Conservation (phyloP, 257 asterid species). For the Catharanthus roseus region DNA sequence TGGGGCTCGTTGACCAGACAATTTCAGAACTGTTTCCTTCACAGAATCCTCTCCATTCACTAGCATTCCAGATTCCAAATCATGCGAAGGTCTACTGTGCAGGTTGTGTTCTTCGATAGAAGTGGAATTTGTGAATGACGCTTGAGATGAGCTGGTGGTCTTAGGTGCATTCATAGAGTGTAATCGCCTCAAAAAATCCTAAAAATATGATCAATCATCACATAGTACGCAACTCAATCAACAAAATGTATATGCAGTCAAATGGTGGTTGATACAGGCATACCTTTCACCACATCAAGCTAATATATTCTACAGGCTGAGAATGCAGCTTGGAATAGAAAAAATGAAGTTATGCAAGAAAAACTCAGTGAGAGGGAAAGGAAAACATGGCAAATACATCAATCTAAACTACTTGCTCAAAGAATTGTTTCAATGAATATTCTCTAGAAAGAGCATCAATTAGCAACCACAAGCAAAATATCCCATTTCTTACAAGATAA, state of each 20-base stretch:
- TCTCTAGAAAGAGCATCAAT: background rate
- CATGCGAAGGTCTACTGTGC: slow-evolving; percentile 27
- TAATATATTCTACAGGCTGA: background rate
- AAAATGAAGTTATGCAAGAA: background rate
- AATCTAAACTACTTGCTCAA: background rate
- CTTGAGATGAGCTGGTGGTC: slow-evolving; percentile 42
- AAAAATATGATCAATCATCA: slow-evolving; percentile 4
- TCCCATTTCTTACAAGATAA: background rate
- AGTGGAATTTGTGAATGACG: slow-evolving; percentile 31
- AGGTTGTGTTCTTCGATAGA: slow-evolving; percentile 26
- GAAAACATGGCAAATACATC: background rate
- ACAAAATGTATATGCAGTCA: background rate
- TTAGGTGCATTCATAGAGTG: slow-evolving; percentile 43
- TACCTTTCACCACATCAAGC: background rate
- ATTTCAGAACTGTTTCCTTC: slow-evolving; percentile 50
- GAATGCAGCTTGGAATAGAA: background rate
- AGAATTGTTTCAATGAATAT: background rate
- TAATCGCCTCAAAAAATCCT: slow-evolving; percentile 79
- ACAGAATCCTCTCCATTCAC: slow-evolving; percentile 25
- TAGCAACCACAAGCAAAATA: background rate
- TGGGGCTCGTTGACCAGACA: slow-evolving; percentile 45
- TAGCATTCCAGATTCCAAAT: slow-evolving; percentile 25
- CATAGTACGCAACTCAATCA: background rate
- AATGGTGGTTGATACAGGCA: background rate
- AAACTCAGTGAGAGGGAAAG: background rate